phyloP scores from a whole-genome alignment of 176 grass and related monocot species.

The Panicum miliaceum region DNA sequence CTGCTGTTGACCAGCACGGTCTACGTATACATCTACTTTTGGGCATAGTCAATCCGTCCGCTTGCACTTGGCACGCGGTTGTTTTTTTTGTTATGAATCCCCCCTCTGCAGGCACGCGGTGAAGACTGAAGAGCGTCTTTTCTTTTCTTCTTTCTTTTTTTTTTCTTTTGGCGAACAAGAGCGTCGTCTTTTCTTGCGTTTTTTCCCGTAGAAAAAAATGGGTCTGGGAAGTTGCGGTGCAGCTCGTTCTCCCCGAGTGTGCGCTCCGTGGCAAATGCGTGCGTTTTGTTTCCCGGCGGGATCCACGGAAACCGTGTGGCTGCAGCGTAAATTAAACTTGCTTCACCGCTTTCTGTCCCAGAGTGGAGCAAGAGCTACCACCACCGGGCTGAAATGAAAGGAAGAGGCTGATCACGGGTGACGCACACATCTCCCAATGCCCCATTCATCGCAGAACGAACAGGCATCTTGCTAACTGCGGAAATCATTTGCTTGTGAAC shows the following conservation, averaged over 20 bases:
- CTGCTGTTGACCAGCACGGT: conserved; percentile 1
- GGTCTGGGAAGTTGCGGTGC: neutral
- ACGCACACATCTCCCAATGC: too few species aligned
- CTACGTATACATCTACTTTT: neutral
- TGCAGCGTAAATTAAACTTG: neutral
- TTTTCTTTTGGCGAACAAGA: too few species aligned
- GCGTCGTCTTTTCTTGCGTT: neutral
- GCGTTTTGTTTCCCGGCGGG: neutral
- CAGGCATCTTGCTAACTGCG: neutral
- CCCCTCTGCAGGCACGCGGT: conserved; percentile 22
- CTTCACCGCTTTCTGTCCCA: neutral
- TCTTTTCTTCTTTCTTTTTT: neutral
- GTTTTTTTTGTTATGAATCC: neutral
- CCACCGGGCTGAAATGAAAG: neutral
- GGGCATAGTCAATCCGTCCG: neutral
- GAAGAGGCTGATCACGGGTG: neutral
- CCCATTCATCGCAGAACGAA: neutral
- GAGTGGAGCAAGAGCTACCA: neutral
- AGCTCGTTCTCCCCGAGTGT: neutral
- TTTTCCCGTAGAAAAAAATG: neutral
- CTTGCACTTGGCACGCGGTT: neutral
- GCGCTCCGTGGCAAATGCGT: conserved; percentile 32
- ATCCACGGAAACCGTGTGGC: neutral
- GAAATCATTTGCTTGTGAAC: neutral
- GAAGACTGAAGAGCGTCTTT: neutral